Percentiles rank a stretch among this genome's conserved stretches.
Conservation (phyloP, 2,329 filamentous ascomycete species). For the Eurotiales sp. region DNA sequence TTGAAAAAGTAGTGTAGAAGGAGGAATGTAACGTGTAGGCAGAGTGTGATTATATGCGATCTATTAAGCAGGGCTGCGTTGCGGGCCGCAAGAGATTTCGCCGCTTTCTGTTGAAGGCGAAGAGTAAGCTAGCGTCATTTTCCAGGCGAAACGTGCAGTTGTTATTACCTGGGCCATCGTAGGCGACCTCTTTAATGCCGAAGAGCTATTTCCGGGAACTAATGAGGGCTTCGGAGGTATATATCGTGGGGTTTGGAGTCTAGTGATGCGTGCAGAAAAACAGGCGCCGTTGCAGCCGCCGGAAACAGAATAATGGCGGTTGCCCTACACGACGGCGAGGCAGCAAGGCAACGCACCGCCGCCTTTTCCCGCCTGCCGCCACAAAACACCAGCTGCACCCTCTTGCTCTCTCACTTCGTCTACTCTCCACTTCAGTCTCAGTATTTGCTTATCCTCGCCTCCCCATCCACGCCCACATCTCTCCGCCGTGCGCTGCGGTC, state of each 20-base stretch:
- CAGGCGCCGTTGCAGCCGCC: not conserved
- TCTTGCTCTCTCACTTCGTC: not conserved
- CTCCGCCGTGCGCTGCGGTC: not conserved
- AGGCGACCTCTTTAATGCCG: not conserved
- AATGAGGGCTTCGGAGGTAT: not conserved
- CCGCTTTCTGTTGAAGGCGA: conserved; percentile 40
- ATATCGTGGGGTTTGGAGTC: no score
- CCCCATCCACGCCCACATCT: not conserved
- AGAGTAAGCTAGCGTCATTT: conserved; percentile 11
- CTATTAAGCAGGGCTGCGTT: conserved; percentile 74
- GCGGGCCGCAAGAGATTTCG: conserved; percentile 65
- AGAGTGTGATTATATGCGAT: conserved; percentile 72
- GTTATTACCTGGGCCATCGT: conserved; percentile 21
- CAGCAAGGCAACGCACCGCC: conserved; percentile 9
- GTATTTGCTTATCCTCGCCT: not conserved
- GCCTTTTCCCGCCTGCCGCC: conserved; percentile 22
- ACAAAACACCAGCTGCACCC: conserved; percentile 19
- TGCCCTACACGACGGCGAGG: conserved; percentile 30
- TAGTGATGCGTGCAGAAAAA: not conserved
- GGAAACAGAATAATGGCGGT: conserved; percentile 19
- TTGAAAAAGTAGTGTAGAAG: conserved; percentile 63
- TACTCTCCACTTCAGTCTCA: not conserved
- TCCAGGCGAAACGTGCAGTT: not conserved
- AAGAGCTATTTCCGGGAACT: not conserved
- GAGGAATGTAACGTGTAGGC: conserved; percentile 71